Percentiles rank a stretch among this genome's conserved stretches.
Evolutionary conservation across 2,329 filamentous ascomycete species (phyloP).

Genomic region (Aspergillus sp.): DNA sequence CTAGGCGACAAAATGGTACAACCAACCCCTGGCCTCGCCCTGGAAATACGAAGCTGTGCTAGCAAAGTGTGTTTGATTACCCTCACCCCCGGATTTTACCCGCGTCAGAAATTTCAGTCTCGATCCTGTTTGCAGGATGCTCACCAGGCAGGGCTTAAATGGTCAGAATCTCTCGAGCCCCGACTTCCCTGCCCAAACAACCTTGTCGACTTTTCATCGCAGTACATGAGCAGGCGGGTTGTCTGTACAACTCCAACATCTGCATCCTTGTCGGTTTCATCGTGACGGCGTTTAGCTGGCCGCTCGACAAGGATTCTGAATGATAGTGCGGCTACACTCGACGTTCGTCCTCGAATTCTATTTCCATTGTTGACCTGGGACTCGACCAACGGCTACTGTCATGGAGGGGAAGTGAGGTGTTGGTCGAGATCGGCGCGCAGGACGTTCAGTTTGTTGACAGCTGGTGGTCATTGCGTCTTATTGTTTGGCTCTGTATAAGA

Average conservation of each 20-base stretch:
- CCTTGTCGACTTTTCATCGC: background rate
- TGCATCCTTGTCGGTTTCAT: background rate
- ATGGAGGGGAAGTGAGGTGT: background rate
- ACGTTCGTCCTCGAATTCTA: background rate
- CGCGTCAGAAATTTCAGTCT: background rate
- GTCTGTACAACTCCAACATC: background rate
- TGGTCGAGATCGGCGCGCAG: background rate
- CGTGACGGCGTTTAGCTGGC: background rate
- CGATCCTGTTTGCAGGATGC: background rate
- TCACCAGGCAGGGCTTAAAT: background rate
- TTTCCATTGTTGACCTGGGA: background rate
- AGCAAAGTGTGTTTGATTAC: background rate
- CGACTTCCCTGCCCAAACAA: background rate
- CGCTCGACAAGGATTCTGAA: background rate
- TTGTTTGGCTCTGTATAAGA: constrained; percentile 4
- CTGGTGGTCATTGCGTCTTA: background rate
- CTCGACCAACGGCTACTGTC: background rate
- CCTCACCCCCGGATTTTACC: background rate
- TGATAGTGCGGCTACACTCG: background rate
- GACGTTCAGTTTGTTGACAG: constrained; percentile 1
- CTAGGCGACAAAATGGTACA: background rate
- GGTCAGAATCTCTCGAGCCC: background rate
- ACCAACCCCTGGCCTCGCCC: background rate
- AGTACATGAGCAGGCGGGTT: background rate
- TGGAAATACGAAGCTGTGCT: background rate